Conservation (phyloP, 176 grass and related monocot species). For the Chrysopogon serrulatus region DNA sequence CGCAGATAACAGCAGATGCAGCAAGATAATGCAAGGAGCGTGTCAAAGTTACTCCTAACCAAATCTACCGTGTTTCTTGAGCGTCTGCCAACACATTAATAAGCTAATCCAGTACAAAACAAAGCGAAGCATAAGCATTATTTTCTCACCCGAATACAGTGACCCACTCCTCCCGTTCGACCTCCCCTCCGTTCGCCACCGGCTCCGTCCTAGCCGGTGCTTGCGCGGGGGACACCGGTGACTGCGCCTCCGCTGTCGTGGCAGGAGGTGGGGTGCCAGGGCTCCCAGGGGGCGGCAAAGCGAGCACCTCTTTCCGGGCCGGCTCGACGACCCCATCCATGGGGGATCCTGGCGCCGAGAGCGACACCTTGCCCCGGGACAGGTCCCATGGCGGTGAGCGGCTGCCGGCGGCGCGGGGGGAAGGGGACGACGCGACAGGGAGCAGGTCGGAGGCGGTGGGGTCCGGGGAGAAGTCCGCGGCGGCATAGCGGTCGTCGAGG, state of each 20-base stretch:
- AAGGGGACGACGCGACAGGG: conserved; percentile 43
- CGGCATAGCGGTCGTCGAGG: conserved; percentile 63
- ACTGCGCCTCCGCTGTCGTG: conserved; percentile 38
- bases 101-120: neutral
- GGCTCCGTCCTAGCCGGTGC: conserved; percentile 21
- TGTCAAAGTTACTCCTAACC: neutral
- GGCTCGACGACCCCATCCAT: conserved; percentile 44
- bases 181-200: conserved; percentile 24
- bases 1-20: neutral
- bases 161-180: conserved; percentile 75
- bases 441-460: conserved; percentile 56
- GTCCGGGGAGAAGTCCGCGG: conserved; percentile 65
- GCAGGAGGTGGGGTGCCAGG: conserved; percentile 21
- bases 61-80: neutral
- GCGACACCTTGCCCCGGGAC: conserved; percentile 15
- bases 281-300: conserved; percentile 31
- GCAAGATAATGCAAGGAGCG: neutral
- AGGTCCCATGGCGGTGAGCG: conserved; percentile 41
- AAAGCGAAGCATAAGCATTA: neutral
- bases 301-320: conserved; percentile 26
- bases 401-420: conserved; percentile 35
- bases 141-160: conserved; percentile 86
- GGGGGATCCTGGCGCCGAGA: conserved; percentile 27
- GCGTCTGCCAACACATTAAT: neutral
- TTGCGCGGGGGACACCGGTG: conserved; percentile 40